Percentiles rank a stretch among this genome's conserved stretches.
phyloP scores from a whole-genome alignment of 768 basidiomycete genomes.

The Cystofilobasidium bisporidii region DNA sequence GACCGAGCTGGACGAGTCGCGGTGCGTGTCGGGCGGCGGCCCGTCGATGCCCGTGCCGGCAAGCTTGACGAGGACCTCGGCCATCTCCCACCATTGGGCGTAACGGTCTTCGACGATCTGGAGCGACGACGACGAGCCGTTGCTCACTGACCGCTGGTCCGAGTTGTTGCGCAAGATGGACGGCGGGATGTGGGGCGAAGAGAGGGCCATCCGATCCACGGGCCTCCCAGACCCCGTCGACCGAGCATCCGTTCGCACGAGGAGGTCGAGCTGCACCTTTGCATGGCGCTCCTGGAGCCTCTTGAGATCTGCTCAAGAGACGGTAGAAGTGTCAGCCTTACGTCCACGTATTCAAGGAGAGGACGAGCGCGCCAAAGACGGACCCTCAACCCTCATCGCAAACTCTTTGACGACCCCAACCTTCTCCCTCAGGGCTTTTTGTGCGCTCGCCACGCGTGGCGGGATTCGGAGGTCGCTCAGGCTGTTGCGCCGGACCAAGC shows the following conservation, averaged over 20 bases:
- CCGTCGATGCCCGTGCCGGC: constrained; percentile 8
- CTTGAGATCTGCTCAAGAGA: constrained; percentile 29
- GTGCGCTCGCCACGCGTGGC: constrained; percentile 32
- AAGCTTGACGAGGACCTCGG: constrained; percentile 31
- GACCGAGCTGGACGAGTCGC: constrained; percentile 6
- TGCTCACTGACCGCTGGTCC: background rate
- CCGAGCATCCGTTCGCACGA: background rate
- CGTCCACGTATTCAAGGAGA: too few species aligned
- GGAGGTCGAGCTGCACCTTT: constrained; percentile 6
- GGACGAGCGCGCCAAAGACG: too few species aligned
- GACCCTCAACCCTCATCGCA: background rate
- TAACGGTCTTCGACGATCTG: constrained; percentile 28
- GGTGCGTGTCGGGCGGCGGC: constrained; percentile 1
- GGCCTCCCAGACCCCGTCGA: too few species aligned
- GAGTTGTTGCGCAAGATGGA: background rate
- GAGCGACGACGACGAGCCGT: background rate
- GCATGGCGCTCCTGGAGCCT: constrained; percentile 22
- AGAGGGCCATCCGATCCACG: background rate
- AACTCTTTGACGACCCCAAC: constrained; percentile 35
- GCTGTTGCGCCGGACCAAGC: constrained; percentile 32
- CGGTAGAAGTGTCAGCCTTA: background rate
- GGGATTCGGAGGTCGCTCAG: constrained; percentile 37
- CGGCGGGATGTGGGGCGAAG: background rate
- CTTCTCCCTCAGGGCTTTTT: constrained; percentile 36
- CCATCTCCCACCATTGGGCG: constrained; percentile 32